These are phyloP conservation scores for Tylopilus orsonianus DNA, from an alignment of 1,284 basidiomycete species.

Conservation along the genomic window DNA sequence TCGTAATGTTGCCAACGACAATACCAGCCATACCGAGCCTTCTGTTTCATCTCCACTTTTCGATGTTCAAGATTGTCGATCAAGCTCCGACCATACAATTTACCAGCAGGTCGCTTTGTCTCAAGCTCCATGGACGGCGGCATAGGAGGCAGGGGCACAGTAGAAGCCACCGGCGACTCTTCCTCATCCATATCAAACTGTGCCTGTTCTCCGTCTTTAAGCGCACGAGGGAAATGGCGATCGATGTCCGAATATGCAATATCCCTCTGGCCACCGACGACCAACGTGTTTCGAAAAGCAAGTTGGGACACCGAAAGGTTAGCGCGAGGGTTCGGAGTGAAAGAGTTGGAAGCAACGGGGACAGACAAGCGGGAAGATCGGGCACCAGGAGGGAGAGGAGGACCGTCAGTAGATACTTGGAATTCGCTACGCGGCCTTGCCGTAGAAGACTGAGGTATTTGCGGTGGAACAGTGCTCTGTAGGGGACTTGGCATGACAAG, in stretches of 20 bases:
- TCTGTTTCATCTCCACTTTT: constrained; percentile 72
- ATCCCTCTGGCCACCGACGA: constrained; percentile 64
- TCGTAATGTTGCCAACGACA: constrained; percentile 8
- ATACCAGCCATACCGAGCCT: constrained; percentile 56
- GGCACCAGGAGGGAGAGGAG: constrained; percentile 68
- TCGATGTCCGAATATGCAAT: constrained; percentile 62
- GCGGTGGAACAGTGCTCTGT: constrained; percentile 46
- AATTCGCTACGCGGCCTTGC: constrained; percentile 55
- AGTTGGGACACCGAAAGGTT: constrained; percentile 74
- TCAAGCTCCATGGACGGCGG: constrained; percentile 28
- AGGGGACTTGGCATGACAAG: constrained; percentile 84
- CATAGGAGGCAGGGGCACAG: constrained; percentile 36
- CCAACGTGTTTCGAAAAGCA: constrained; percentile 74
- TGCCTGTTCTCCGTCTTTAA: constrained; percentile 70
- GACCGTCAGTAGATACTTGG: constrained; percentile 59
- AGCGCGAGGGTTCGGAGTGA: constrained; percentile 74
- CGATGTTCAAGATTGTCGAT: constrained; percentile 78
- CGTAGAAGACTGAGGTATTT: constrained; percentile 32
- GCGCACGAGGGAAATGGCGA: constrained; percentile 58
- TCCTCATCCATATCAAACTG: constrained; percentile 45
- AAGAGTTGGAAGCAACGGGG: constrained; percentile 62
- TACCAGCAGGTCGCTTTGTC: constrained; percentile 60
- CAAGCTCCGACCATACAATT: constrained; percentile 74
- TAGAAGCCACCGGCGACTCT: constrained; percentile 37
- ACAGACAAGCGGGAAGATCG: constrained; percentile 48